Percentiles rank a stretch among this genome's conserved stretches.
phyloP scores from a whole-genome alignment of 176 grass and related monocot genomes.

The Aegilops longissima region DNA sequence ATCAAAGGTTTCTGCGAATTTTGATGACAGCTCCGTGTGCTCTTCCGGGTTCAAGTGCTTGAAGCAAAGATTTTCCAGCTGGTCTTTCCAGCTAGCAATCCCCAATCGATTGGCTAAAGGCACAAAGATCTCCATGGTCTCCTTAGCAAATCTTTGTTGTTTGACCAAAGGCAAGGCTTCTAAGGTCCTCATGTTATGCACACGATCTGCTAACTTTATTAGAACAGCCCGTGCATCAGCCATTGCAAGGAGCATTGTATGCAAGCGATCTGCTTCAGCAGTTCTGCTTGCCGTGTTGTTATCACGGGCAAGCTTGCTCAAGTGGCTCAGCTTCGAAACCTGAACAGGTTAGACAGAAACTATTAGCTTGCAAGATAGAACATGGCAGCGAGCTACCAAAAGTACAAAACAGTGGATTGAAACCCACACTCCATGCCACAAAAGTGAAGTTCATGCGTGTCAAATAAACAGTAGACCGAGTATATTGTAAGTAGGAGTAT shows the following conservation, averaged over 20 bases:
- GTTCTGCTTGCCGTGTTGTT: slow-evolving; percentile 85
- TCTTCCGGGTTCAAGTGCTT: slow-evolving; percentile 74
- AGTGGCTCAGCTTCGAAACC: slow-evolving; percentile 90
- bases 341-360: slow-evolving; percentile 29
- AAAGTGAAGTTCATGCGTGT: no score
- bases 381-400: background rate
- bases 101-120: slow-evolving; percentile 81
- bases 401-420: background rate
- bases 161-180: slow-evolving; percentile 70
- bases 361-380: background rate
- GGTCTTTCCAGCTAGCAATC: slow-evolving; percentile 88
- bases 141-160: slow-evolving; percentile 92
- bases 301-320: slow-evolving; percentile 95
- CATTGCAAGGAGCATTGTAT: slow-evolving; percentile 98
- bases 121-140: slow-evolving; percentile 91
- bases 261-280: slow-evolving; percentile 86
- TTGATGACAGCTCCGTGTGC: slow-evolving; percentile 64
- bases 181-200: slow-evolving; percentile 94
- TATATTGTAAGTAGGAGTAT: background rate
- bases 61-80: slow-evolving; percentile 93
- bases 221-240: slow-evolving; percentile 89
- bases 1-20: slow-evolving; percentile 67
- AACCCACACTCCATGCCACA: no score
- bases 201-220: slow-evolving; percentile 87
- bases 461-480: no score